Evolutionary conservation across 768 basidiomycete genomes (phyloP), one percentile per base, ranked within the genome.

Genomic region (Agrocybe pediades): DNA sequence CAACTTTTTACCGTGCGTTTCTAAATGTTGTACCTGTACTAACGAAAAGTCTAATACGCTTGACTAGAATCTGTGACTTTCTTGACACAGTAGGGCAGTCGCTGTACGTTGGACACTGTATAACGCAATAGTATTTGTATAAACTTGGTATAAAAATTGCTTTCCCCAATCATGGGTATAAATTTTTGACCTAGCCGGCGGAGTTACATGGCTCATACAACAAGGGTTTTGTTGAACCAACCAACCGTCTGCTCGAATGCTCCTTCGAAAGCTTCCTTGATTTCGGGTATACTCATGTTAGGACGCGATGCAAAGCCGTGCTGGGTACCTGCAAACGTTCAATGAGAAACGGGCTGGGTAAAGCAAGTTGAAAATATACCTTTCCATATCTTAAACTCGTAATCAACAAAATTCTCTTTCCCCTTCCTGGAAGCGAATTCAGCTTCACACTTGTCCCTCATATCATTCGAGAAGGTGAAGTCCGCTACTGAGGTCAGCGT

Each of bases 261-360:
- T 7, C 67, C 68, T 58, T 80, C 75, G 40, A 70, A 74, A 0
- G 70, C 77, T 41, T 69, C 70, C 53, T 74, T 76, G 45, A 76
- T 69, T 9, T 71, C 75, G 4, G 72, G 66, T 19, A 71, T 53
- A 3, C 61, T 62, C 13, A 76, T 46, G 40, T 77, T 73, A 2
- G 79, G 80, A 9, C 75, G 70, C 9, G 69, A 66, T 20, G 73
- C 76, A 53, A 79, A 81, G 7, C 80, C 78, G 54, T 81, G 80
- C 3, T 71, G 61, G 6, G 77, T 78, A 7, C 74, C 77, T 79
- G 54, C 9, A 2, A 23, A 45, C 19, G 23, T 43, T 39, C 30
- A 42, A 9, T 41, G 9, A 20, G 20, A 23, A 19, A 26, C 40
- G 2, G 6, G 15, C 21, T 20, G 6, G 20, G 46, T 29, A 41